Percentiles rank a stretch among this genome's conserved stretches.
Evolutionary conservation across 345 rosid species (phyloP).

Genomic region (Populus davidiana): DNA sequence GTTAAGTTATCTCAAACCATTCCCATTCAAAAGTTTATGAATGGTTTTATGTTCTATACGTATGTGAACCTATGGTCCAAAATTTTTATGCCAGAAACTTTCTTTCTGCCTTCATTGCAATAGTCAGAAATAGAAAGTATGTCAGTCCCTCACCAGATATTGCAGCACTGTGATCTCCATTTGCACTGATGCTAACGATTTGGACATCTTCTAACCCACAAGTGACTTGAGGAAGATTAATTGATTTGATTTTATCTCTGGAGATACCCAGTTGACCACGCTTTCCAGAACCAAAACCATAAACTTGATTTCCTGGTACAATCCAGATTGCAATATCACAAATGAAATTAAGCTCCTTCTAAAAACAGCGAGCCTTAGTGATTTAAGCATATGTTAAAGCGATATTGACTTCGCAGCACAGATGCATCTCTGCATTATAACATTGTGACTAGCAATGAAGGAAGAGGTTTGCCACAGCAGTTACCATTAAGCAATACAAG

Average conservation of each 20-base stretch:
- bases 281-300: slow-evolving; percentile 81
- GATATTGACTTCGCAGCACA: too few species aligned
- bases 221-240: slow-evolving; percentile 48
- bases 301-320: slow-evolving; percentile 43
- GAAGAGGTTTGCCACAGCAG: neutral
- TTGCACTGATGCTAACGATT: slow-evolving; percentile 54
- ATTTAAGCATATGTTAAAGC: neutral
- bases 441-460: neutral
- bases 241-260: slow-evolving; percentile 37
- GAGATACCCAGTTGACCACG: slow-evolving; percentile 79
- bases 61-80: neutral
- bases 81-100: neutral
- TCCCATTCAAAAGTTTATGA: neutral
- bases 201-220: slow-evolving; percentile 54
- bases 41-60: neutral
- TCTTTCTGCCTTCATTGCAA: neutral
- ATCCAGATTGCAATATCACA: slow-evolving; percentile 20
- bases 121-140: neutral
- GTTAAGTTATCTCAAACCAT: neutral
- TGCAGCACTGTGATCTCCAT: slow-evolving; percentile 84
- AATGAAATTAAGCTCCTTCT: too few species aligned
- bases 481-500: slow-evolving; percentile 76
- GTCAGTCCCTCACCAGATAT: slow-evolving; percentile 47
- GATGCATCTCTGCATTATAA: slow-evolving; percentile 3
- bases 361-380: too few species aligned